A percentile compares a stretch with the other conserved stretches of the same genome.
Evolutionary conservation across 495 filamentous ascomycete genomes (phyloP).

Genomic region (Letharia columbiana): DNA sequence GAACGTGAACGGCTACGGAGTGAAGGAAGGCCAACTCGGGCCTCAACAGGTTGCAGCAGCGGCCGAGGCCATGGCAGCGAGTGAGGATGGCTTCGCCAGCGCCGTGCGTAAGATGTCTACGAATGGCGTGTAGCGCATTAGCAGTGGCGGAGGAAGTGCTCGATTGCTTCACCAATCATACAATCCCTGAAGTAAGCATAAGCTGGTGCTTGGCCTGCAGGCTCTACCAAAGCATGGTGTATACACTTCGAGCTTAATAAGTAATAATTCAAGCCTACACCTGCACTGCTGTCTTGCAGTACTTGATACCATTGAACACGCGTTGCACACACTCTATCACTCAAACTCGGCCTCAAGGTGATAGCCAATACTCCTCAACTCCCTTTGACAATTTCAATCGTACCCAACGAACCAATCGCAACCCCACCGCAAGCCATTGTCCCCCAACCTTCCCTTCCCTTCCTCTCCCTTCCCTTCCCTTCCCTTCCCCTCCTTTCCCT

Average conservation of each 20-base stretch:
- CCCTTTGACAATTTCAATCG: no score
- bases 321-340: no score
- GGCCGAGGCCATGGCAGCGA: conserved; percentile 40
- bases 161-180: neutral
- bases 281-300: no score
- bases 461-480: neutral
- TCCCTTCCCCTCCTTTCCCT: no score
- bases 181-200: neutral
- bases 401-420: neutral
- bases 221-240: neutral
- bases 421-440: neutral
- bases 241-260: neutral
- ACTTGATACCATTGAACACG: no score
- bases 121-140: neutral
- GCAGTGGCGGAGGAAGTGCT: neutral
- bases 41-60: conserved; percentile 28
- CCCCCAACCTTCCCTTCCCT: neutral
- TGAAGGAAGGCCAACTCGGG: neutral
- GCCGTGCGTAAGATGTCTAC: neutral
- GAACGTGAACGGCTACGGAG: conserved; percentile 21
- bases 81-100: conserved; percentile 18
- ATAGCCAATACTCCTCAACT: no score
- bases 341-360: no score
- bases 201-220: neutral
- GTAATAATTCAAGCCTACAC: no score